Evolutionary conservation across 345 rosid species (phyloP).

Genomic region (Pistacia integerrima): DNA sequence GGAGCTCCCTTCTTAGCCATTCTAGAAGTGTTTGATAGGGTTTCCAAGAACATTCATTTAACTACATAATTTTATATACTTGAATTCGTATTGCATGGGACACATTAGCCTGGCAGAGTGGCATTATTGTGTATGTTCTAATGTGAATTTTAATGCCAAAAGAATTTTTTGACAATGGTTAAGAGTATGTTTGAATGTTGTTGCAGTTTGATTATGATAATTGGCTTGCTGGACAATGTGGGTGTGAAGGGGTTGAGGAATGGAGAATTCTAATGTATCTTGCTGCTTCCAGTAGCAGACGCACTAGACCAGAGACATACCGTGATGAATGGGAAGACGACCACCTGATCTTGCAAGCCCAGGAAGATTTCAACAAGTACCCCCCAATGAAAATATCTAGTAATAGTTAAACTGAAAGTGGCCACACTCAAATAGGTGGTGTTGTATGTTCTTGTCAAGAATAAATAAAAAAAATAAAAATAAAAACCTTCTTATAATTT

Average conservation of each 20-base stretch:
- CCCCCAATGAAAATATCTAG: slow-evolving; percentile 14
- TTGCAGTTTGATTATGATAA: slow-evolving; percentile 54
- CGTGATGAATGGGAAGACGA: slow-evolving; percentile 73
- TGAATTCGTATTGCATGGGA: too few relatives aligned
- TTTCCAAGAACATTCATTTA: too few relatives aligned
- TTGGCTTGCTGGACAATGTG: slow-evolving; percentile 61
- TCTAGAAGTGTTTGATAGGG: background rate
- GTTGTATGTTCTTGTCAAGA: background rate
- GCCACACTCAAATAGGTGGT: background rate
- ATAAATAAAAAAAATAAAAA: background rate
- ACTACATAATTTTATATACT: too few relatives aligned
- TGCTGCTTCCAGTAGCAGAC: slow-evolving; percentile 6
- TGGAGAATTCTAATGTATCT: slow-evolving; percentile 60
- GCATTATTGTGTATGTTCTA: background rate
- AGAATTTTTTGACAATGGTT: background rate
- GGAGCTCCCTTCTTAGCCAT: background rate
- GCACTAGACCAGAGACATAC: slow-evolving; percentile 36
- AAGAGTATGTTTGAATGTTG: background rate
- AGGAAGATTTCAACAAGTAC: slow-evolving; percentile 46
- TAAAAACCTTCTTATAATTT: background rate
- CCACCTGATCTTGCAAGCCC: slow-evolving; percentile 47
- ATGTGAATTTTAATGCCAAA: background rate
- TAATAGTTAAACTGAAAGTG: background rate
- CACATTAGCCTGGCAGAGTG: background rate
- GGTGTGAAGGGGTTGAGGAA: slow-evolving; percentile 37